Base-by-base conservation (phyloP, 768 basidiomycete species). In the Xerocomus brunneocitrinus region DNA sequence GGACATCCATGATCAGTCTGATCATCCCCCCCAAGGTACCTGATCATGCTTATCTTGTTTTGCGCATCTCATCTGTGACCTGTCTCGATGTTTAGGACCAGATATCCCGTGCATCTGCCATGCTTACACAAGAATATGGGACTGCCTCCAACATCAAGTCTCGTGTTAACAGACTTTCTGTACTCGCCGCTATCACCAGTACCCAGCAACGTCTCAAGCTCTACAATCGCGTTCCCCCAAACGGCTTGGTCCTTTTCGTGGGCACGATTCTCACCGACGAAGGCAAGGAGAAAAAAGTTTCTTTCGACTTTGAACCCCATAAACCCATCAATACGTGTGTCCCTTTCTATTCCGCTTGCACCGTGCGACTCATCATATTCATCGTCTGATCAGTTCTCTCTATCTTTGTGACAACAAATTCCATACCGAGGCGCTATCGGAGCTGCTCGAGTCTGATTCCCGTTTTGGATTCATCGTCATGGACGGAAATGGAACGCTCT, bases 81-180 rank as follows among this genome's bases (percentile, higher is more conserved):
- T 19, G n/a, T 28, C 42, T 53, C 35, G 56, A 49, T 46, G 34
- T 47, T 38, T 13, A 90, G 86, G 86, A 89, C 73, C 95, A 98
- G 82, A 91, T 99, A 70, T 95, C 95, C 35, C 87, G 93, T 56
- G 87, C 89, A 59, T 87, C 87, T 44, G 87, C 85, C 54, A 97
- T 99, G 95, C 83, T 99, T 69, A 98, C 95, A 50, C 94, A 95
- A 70, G 97, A 97, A 72, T 95, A 93, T 64, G 94, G 94, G 50
- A 98, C 95, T 7, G 97, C 97, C n/a, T 97, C 95, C 57, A 98
- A 99, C 77, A 98, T 99, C 79, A 99, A 99, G 72, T 97, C 94
- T 58, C 91, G 97, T 54, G 94, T 95, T 70, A 98, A 95, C 77
- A 85, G 97, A 63, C 84, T 97, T 19, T 99, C 97, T 39, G 97